Evolutionary conservation across 169 alveolate species (phyloP), one percentile per base, ranked within the genome.

Genomic region (Plasmodium coatneyi): DNA sequence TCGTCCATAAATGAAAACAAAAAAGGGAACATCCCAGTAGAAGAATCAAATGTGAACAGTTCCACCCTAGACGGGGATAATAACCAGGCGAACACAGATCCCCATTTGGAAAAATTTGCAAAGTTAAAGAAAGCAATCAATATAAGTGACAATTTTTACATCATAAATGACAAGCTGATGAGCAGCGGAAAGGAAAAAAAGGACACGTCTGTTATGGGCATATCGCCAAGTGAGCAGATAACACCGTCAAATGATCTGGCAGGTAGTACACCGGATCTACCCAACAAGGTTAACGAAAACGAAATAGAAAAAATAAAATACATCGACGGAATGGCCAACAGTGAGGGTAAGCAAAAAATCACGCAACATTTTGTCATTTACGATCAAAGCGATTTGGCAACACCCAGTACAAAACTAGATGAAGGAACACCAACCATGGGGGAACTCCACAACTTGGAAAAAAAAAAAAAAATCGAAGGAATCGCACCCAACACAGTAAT

Each of bases 291-390:
- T 66, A 22, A 66, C 1, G 36, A 66, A 7, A 66, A 66, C 76
- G 36, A 66, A 66, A 66, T 66, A n/a, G 76, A 28, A 30, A 72
- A 49, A 12, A 39, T 39, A 32, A n/a, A 34, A 39, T 7, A 3
- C 12, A 71, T 30, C 6, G 60, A 84, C 1, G 79, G 46, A 72
- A 12, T 6, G n/a, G 36, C 32, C 25, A 46, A 83, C 54, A 0
- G 28, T 22, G 82, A 83, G 74, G 71, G 34, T 16, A 83, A 39
- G 32, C 22, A 71, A 83, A 83, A 83, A 41, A 28, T 30, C 28
- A 83, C 92, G 32, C 83, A 70, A 16, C 71, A 70, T 71, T 83
- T 83, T 83, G 82, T 71, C 54, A 83, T 70, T 41, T 83, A 36
- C 56, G 92, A 83, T 70, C 71, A 36, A 14, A 22, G 83, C 34